Evolutionary conservation across 2,329 filamentous ascomycete genomes (phyloP).

Genomic region (Trichoderma sp.): DNA sequence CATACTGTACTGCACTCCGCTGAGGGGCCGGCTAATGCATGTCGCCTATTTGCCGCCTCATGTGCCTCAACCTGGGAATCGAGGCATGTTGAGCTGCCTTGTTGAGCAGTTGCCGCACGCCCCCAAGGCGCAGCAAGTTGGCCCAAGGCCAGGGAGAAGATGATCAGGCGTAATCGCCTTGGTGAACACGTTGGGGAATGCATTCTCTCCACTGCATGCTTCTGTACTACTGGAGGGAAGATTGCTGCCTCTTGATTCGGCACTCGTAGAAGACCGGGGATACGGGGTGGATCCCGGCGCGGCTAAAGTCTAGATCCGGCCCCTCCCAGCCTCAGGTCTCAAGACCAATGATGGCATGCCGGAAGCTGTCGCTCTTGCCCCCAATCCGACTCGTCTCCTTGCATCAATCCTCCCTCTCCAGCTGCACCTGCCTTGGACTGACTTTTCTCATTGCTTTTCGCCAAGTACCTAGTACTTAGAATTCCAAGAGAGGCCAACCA

Average conservation of each 20-base stretch:
- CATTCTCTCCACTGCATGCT: too few species aligned
- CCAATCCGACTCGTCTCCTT: not conserved
- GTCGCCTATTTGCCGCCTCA: slow-evolving; percentile 4
- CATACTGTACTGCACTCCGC: not conserved
- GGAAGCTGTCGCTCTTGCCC: not conserved
- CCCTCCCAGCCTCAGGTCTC: not conserved
- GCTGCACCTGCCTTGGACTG: not conserved
- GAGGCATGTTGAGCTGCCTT: not conserved
- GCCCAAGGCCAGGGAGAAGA: not conserved
- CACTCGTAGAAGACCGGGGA: not conserved
- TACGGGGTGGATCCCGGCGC: slow-evolving; percentile 3
- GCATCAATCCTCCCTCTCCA: not conserved
- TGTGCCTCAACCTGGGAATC: not conserved
- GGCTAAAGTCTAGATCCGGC: too few species aligned
- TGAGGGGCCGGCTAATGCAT: slow-evolving; percentile 13
- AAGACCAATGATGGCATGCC: not conserved
- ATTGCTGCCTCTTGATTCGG: too few species aligned
- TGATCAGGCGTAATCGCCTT: not conserved
- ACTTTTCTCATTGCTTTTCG: not conserved
- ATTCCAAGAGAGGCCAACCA: not conserved
- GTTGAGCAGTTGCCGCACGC: not conserved
- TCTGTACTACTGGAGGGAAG: too few species aligned
- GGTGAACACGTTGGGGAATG: not conserved
- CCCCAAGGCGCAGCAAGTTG: not conserved
- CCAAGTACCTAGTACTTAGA: slow-evolving; percentile 5